These are phyloP conservation scores for Penicillium samsonianum DNA, from an alignment of 495 filamentous ascomycete species.

Conservation along the genomic window DNA sequence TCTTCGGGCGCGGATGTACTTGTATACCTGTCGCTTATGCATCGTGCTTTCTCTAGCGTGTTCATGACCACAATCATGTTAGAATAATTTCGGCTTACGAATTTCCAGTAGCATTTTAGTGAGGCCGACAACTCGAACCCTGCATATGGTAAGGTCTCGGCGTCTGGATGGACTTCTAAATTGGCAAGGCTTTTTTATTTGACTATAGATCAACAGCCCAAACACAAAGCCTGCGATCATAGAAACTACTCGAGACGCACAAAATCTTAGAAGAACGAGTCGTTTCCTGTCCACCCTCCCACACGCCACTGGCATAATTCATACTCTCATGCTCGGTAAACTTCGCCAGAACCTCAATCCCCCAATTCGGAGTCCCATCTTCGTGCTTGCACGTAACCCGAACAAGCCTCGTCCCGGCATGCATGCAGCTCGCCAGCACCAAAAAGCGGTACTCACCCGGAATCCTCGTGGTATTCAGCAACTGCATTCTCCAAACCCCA, in stretches of 20 bases:
- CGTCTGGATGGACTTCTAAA: neutral
- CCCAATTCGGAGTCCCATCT: constrained; percentile 44
- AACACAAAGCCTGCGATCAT: constrained; percentile 78
- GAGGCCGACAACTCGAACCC: neutral
- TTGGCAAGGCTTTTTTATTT: neutral
- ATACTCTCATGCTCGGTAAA: constrained; percentile 92
- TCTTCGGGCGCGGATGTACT: constrained; percentile 28
- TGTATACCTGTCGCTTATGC: constrained; percentile 32
- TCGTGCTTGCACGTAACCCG: constrained; percentile 40
- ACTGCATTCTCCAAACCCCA: constrained; percentile 86
- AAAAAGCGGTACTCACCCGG: constrained; percentile 38
- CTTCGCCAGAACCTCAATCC: constrained; percentile 64
- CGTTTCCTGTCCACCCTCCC: constrained; percentile 34
- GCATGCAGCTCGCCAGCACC: constrained; percentile 91
- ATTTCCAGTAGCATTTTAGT: neutral
- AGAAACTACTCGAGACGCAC: constrained; percentile 84
- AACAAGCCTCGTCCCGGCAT: constrained; percentile 75
- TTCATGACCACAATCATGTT: constrained; percentile 31
- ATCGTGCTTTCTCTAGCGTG: constrained; percentile 36
- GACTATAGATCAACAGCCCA: constrained; percentile 55
- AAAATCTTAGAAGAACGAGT: constrained; percentile 36
- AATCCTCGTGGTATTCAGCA: constrained; percentile 41
- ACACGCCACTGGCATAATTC: constrained; percentile 88
- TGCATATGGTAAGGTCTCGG: neutral
- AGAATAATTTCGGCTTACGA: constrained; percentile 4